phyloP scores from a whole-genome alignment of 768 basidiomycete genomes.

The Glaciozyma antarctica region DNA sequence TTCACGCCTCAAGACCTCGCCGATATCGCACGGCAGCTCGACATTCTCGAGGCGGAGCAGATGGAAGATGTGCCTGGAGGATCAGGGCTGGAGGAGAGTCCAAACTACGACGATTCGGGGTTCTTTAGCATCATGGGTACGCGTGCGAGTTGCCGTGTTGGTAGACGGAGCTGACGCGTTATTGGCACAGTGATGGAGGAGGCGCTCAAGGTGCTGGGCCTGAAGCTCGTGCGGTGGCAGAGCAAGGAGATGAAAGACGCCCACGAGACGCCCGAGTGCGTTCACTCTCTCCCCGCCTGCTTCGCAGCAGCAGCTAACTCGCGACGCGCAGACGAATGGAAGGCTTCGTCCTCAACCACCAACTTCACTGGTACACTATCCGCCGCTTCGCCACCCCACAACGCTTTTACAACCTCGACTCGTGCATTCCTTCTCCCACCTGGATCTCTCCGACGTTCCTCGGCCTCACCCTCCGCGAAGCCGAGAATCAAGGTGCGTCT shows the following conservation, averaged over 20 bases:
- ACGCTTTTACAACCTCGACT: conserved; percentile 34
- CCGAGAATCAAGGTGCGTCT: conserved; percentile 28
- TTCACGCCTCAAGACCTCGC: conserved; percentile 32
- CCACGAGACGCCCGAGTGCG: conserved; percentile 31
- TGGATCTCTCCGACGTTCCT: conserved; percentile 32
- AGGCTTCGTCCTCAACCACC: conserved; percentile 33
- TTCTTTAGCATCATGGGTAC: conserved; percentile 30
- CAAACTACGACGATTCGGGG: conserved; percentile 33
- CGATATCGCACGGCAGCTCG: conserved; percentile 31
- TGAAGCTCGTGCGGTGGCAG: conserved; percentile 32
- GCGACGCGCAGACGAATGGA: conserved; percentile 13
- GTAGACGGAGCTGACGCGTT: neutral
- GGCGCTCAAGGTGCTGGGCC: conserved; percentile 28
- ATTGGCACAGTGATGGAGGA: conserved; percentile 29
- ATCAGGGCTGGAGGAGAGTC: conserved; percentile 8
- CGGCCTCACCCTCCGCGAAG: conserved; percentile 31
- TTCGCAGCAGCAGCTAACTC: neutral
- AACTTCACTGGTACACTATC: conserved; percentile 32
- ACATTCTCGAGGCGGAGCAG: conserved; percentile 29
- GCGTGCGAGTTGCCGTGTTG: neutral
- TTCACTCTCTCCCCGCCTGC: neutral
- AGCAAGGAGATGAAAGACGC: conserved; percentile 15
- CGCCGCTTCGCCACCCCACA: conserved; percentile 13
- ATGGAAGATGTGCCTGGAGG: conserved; percentile 6
- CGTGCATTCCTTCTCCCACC: conserved; percentile 25